Percentiles rank a stretch among this genome's conserved stretches.
Conservation (phyloP, 148 eudicot species). For the Simmondsia chinensis region DNA sequence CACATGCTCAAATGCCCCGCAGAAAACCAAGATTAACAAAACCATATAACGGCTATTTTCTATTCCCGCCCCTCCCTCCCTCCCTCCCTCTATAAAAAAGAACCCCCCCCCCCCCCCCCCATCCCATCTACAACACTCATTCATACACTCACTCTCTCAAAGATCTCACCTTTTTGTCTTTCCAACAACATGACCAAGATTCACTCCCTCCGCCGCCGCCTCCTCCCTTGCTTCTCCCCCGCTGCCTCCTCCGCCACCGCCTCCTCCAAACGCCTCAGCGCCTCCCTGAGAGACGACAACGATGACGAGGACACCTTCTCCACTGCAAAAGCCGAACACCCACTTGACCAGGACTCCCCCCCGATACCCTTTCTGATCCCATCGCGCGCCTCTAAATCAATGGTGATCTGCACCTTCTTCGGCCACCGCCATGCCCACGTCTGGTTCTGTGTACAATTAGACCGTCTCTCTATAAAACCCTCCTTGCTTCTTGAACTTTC, state of each 20-base stretch:
- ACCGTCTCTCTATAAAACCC: constrained; percentile 51
- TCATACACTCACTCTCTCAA: too few relatives aligned
- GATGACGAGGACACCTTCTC: constrained; percentile 4
- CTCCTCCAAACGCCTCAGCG: constrained; percentile 57
- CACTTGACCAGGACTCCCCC: constrained; percentile 8
- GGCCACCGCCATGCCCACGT: constrained; percentile 77
- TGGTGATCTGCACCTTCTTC: constrained; percentile 80
- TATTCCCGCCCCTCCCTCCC: too few relatives aligned
- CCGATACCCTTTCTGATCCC: constrained; percentile 10
- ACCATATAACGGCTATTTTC: too few relatives aligned
- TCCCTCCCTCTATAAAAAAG: too few relatives aligned
- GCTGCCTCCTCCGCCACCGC: constrained; percentile 19
- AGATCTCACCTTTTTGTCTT: too few relatives aligned
- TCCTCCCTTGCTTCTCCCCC: constrained; percentile 53
- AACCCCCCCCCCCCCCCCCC: too few relatives aligned
- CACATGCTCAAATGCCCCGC: too few relatives aligned
- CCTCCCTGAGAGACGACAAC: constrained; percentile 63
- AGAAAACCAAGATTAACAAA: too few relatives aligned
- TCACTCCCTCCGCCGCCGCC: constrained; percentile 49
- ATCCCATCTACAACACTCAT: too few relatives aligned
- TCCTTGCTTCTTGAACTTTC: constrained; percentile 71
- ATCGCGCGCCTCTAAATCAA: constrained; percentile 60
- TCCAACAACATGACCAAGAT: constrained; percentile 51
- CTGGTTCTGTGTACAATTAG: constrained; percentile 69
- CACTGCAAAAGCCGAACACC: background rate